Evolutionary conservation across 345 rosid species (phyloP), one percentile per base, ranked within the genome.

Genomic region (Isatis tinctoria): DNA sequence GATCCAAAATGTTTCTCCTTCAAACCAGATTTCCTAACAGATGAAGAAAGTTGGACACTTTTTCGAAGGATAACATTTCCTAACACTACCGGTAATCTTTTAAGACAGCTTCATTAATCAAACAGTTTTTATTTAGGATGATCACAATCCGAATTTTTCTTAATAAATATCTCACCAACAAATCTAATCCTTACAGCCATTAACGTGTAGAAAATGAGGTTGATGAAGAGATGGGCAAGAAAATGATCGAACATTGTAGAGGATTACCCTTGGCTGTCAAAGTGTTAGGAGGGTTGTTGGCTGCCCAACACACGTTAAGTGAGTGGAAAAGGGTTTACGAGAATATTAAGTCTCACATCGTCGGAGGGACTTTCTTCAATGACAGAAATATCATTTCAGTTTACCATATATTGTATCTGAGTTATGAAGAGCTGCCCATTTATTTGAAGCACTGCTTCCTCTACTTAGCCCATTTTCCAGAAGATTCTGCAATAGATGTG

Each of bases 31-130:
- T 60, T 30, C n/a, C 58, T 82, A 28, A 69, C 72, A 1, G 0
- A 1, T 3, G 8, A 28, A 28, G 30, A 28, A 28, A 28, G 30
- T 4, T 28, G 5, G 4, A 28, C 74, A 14, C 18, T 82, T 71
- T 66, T 86, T 2, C 80, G 9, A 30, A 78, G 30, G 74, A 82
- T 65, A 63, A 81, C 61, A 2, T 80, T 80, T 49, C 74, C 67
- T 3, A 26, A 26, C 28, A 26, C 28, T 26, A 26, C 28, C 3
- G 28, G 28, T 26, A 26, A 26, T 26, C 3, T 26, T 26, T 26
- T 26, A 26, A 26, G 3, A 3, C 3, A 26, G 28, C 3, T 26
- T 26, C 3, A 26, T 26, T 26, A 26, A 26, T 26, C 28, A n/a
- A n/a, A n/a, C n/a, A n/a, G n/a, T n/a, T n/a, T n/a, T n/a, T n/a